Base-by-base conservation (phyloP, 2,329 filamentous ascomycete species). In the Talaromyces sp. region DNA sequence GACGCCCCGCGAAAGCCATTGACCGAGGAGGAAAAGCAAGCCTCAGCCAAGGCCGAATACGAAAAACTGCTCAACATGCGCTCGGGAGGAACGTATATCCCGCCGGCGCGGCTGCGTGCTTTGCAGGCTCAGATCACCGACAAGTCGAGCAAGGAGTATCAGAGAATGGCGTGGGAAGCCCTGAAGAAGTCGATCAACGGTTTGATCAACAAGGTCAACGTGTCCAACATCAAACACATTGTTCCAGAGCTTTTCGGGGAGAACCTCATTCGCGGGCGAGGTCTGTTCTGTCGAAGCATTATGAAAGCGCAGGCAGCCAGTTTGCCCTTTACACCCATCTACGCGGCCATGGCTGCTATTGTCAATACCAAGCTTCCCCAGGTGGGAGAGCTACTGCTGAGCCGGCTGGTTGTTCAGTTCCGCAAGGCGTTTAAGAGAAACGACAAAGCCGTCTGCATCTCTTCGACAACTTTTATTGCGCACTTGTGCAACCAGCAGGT, bases 121-220 rank as follows among this genome's bases (percentile, higher is more conserved):
- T 85, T 99, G 64, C 95, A 99, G 80, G 91, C 93, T 58, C 92
- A 96, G 77, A 96, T 99, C 75, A 97, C 92, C 64, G 95, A 99
- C 79, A 96, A 96, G 82, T 88, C 85, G 59, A 96, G 89, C 77
- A 96, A 96, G 77, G 95, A 98, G 78, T 98, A 96, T 73, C 95
- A 98, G 83, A 91, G 95, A 70, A 96, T 99, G 91, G 92, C 93
- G 9, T 99, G 95, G 95, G 95, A 99, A 77, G 93, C 93, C 13
- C 81, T 99, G 71, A 99, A 99, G 81, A 99, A 99, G 82, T 95
- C 91, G 55, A 96, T 99, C 78, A 98, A 99, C 73, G 95, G 95
- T 69, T 80, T 99, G 66, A 96, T 99, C 83, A 99, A 99, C 84
- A 99, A 99, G 81, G 90, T 97, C 81, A 98, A 98, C 77, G 91